Conservation (phyloP, 1,284 basidiomycete species). For the Apiotrichum porosum region DNA sequence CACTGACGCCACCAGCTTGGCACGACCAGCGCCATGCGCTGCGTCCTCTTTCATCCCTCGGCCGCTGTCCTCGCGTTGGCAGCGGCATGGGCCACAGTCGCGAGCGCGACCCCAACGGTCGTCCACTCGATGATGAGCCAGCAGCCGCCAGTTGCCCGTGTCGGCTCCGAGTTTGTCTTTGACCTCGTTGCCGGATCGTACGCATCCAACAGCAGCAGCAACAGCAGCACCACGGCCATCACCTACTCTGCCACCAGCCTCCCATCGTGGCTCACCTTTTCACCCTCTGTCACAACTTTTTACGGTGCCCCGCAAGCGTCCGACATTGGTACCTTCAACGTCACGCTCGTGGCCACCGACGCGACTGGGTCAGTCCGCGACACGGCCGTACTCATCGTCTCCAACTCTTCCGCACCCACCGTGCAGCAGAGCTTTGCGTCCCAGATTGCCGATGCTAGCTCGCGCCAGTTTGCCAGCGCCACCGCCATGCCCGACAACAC, state of each 20-base stretch:
- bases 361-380: slow-evolving; percentile 24
- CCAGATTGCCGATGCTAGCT: slow-evolving; percentile 41
- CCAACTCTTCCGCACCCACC: slow-evolving; percentile 38
- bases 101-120: slow-evolving; percentile 41
- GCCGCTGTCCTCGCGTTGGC: neutral
- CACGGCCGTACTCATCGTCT: slow-evolving; percentile 46
- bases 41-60: slow-evolving; percentile 8
- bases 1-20: neutral
- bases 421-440: slow-evolving; percentile 41
- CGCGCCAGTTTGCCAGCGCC: slow-evolving; percentile 41
- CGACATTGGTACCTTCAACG: slow-evolving; percentile 32
- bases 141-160: slow-evolving; percentile 49
- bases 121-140: slow-evolving; percentile 44
- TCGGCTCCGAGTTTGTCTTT: slow-evolving; percentile 43
- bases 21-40: slow-evolving; percentile 17
- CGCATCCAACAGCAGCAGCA: slow-evolving; percentile 30
- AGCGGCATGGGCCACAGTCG: slow-evolving; percentile 3
- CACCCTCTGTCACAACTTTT: slow-evolving; percentile 31
- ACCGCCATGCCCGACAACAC: slow-evolving; percentile 34
- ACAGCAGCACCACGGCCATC: slow-evolving; percentile 43
- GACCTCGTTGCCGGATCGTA: slow-evolving; percentile 46
- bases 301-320: slow-evolving; percentile 33
- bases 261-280: slow-evolving; percentile 52
- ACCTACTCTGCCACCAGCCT: slow-evolving; percentile 47
- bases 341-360: slow-evolving; percentile 41